A percentile compares a stretch with the other conserved stretches of the same genome.
phyloP scores from a whole-genome alignment of 2,329 filamentous ascomycete species.

The Acephala macrosclerotiorum region DNA sequence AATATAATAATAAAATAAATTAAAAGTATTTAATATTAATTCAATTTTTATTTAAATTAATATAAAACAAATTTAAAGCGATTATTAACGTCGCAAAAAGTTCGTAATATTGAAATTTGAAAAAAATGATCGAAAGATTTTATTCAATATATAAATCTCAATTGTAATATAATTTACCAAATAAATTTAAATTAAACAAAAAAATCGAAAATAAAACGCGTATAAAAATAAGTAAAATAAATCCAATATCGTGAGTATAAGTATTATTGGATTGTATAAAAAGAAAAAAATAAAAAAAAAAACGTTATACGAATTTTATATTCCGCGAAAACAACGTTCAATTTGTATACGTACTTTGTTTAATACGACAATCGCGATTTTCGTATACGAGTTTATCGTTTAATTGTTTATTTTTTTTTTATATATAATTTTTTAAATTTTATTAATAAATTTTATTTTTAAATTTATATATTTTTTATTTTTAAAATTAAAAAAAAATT shows the following conservation, averaged over 20 bases:
- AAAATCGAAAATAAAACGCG: slow-evolving; percentile 14
- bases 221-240: neutral
- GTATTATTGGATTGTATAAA: slow-evolving; percentile 1
- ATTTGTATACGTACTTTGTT: slow-evolving; percentile 5
- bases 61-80: slow-evolving; percentile 14
- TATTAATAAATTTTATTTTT: no score
- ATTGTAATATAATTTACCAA: slow-evolving; percentile 24
- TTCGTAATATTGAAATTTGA: slow-evolving; percentile 26
- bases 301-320: slow-evolving; percentile 15
- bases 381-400: slow-evolving; percentile 13
- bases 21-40: slow-evolving; percentile 18
- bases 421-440: neutral
- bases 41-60: slow-evolving; percentile 30
- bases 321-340: slow-evolving; percentile 12
- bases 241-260: neutral
- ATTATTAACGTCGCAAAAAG: slow-evolving; percentile 22
- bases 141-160: slow-evolving; percentile 26
- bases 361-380: no score
- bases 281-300: no score
- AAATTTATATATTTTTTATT: no score
- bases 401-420: slow-evolving; percentile 5
- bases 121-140: slow-evolving; percentile 28
- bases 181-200: slow-evolving; percentile 24
- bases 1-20: slow-evolving; percentile 27
- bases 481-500: no score